phyloP scores from a whole-genome alignment of 345 rosid genomes.

The Populus tremula region DNA sequence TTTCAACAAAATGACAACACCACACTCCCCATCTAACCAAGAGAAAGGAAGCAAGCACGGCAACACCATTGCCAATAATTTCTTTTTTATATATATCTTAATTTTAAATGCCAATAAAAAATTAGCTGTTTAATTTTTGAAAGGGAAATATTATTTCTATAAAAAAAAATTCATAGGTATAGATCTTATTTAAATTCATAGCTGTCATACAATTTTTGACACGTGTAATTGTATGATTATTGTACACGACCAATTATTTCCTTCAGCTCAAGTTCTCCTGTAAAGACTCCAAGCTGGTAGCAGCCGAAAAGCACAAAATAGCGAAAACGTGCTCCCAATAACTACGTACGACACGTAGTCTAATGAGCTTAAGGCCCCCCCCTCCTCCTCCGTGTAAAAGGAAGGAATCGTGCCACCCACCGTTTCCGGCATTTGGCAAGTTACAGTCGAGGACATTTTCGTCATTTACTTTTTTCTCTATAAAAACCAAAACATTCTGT shows the following conservation, averaged over 20 bases:
- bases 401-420: not conserved
- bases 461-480: not conserved
- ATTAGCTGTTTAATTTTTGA: no score
- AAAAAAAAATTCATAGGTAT: no score
- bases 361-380: not conserved
- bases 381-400: not conserved
- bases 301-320: not conserved
- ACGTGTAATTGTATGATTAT: not conserved
- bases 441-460: not conserved
- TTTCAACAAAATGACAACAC: slow-evolving; percentile 9
- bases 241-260: not conserved
- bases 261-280: not conserved
- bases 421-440: not conserved
- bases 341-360: not conserved
- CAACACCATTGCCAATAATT: not conserved
- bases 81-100: no score
- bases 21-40: no score
- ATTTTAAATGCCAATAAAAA: no score
- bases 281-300: not conserved
- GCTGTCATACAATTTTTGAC: not conserved
- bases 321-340: not conserved
- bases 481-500: not conserved
- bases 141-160: no score
- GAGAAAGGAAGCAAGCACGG: not conserved
- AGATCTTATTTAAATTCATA: no score